phyloP scores from a whole-genome alignment of 2,329 filamentous ascomycete species.

The Knufia petricola region DNA sequence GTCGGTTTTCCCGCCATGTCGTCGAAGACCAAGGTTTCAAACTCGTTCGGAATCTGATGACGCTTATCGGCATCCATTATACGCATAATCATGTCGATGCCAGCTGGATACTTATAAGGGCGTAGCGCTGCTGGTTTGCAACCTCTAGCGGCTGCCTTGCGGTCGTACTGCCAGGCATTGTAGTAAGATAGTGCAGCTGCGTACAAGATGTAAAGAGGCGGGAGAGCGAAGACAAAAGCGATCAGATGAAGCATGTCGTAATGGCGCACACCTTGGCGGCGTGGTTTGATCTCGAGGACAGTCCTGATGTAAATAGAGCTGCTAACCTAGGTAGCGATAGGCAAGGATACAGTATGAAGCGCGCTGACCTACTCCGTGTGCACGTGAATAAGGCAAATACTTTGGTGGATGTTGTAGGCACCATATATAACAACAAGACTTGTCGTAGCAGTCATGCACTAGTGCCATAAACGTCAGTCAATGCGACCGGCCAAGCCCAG shows the following conservation, averaged over 20 bases:
- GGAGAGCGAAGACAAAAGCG: neutral
- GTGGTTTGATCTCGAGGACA: too few relatives aligned
- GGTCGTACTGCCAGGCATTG: slow-evolving; percentile 10
- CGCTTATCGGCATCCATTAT: slow-evolving; percentile 16
- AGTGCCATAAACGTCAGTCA: too few relatives aligned
- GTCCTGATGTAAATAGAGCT: too few relatives aligned
- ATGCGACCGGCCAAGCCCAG: too few relatives aligned
- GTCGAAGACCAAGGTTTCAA: slow-evolving; percentile 13
- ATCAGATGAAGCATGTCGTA: neutral
- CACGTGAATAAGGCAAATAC: too few relatives aligned
- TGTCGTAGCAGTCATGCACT: too few relatives aligned
- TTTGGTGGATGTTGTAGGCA: too few relatives aligned
- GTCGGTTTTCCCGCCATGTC: slow-evolving; percentile 12
- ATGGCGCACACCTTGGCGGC: too few relatives aligned
- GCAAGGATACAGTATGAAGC: too few relatives aligned
- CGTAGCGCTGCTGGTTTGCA: slow-evolving; percentile 16
- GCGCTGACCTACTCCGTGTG: too few relatives aligned
- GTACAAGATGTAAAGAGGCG: neutral
- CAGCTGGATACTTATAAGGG: slow-evolving; percentile 15
- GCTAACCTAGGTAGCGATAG: too few relatives aligned
- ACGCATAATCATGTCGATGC: slow-evolving; percentile 14
- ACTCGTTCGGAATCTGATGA: slow-evolving; percentile 15
- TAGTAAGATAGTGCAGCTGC: neutral
- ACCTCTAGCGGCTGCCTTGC: slow-evolving; percentile 14
- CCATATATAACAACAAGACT: too few relatives aligned